Evolutionary conservation across 164 flowering plant species (phyloP).

Genomic region (Aristolochia californica): DNA sequence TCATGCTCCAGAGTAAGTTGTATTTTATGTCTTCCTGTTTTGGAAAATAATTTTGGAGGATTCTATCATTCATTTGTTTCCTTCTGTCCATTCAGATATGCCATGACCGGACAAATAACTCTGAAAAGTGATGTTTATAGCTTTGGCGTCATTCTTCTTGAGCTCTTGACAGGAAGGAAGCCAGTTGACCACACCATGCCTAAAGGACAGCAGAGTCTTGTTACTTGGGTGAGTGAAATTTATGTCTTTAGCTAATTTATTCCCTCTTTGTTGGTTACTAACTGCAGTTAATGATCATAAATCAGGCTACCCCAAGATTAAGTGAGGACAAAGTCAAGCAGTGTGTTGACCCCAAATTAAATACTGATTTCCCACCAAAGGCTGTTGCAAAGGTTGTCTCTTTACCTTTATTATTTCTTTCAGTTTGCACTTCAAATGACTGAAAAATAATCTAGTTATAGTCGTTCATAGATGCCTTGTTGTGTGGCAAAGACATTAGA

Average conservation of each 20-base stretch:
- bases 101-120: slow-evolving; percentile 85
- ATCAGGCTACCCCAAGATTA: slow-evolving; percentile 77
- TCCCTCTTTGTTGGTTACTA: neutral
- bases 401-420: too few species aligned
- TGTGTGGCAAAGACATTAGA: too few species aligned
- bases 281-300: neutral
- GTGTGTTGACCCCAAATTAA: slow-evolving; percentile 70
- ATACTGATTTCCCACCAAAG: slow-evolving; percentile 72
- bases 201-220: slow-evolving; percentile 88
- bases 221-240: slow-evolving; percentile 56
- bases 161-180: slow-evolving; percentile 82
- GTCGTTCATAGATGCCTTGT: too few species aligned
- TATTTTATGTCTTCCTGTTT: neutral
- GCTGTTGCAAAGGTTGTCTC: slow-evolving; percentile 96
- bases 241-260: neutral
- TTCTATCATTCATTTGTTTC: neutral
- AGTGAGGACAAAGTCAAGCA: slow-evolving; percentile 89
- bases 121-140: slow-evolving; percentile 90
- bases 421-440: too few species aligned
- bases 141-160: slow-evolving; percentile 82
- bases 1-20: slow-evolving; percentile 82
- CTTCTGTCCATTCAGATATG: slow-evolving; percentile 45
- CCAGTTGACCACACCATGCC: slow-evolving; percentile 90
- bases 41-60: neutral
- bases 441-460: too few species aligned